These are phyloP conservation scores for Aegilops umbellulata DNA, from an alignment of 176 grass and related monocot species.

Conservation along the genomic window DNA sequence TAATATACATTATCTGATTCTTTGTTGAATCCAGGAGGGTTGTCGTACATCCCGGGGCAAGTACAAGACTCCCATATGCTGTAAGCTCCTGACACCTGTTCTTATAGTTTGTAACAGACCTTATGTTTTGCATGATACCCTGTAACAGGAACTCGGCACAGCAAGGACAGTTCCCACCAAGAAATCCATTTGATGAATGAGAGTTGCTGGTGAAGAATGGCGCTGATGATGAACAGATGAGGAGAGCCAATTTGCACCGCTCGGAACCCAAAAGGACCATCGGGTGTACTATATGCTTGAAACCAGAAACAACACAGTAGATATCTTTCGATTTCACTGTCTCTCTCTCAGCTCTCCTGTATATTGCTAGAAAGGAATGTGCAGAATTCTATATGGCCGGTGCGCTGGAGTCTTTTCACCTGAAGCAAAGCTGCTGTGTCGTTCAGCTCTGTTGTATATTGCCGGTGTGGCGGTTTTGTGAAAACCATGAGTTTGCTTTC, in stretches of 20 bases:
- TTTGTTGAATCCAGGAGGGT: constrained; percentile 48
- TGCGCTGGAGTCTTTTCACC: not conserved
- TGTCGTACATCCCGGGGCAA: constrained; percentile 50
- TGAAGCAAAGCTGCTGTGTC: not conserved
- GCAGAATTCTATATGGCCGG: constrained; percentile 15
- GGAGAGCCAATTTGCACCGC: not conserved
- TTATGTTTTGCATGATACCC: constrained; percentile 14
- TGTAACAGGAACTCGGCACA: constrained; percentile 56
- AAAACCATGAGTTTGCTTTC: constrained; percentile 11
- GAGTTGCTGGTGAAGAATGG: not conserved
- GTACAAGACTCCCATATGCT: constrained; percentile 40
- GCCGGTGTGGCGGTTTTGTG: not conserved
- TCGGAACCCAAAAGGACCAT: not conserved
- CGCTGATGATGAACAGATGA: constrained; percentile 9
- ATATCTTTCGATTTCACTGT: constrained; percentile 31
- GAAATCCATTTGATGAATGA: constrained; percentile 94
- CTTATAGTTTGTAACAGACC: not conserved
- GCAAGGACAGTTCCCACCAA: constrained; percentile 55
- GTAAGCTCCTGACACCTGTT: constrained; percentile 50
- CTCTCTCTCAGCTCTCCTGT: not conserved
- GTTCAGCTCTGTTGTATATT: constrained; percentile 10
- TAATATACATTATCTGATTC: constrained; percentile 26
- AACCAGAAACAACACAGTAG: constrained; percentile 13
- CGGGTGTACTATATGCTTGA: constrained; percentile 30
- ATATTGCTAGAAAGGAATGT: constrained; percentile 23